Evolutionary conservation across 192 early-diverging fungal genomes (phyloP).

Genomic region (Coemansia aciculifera): DNA sequence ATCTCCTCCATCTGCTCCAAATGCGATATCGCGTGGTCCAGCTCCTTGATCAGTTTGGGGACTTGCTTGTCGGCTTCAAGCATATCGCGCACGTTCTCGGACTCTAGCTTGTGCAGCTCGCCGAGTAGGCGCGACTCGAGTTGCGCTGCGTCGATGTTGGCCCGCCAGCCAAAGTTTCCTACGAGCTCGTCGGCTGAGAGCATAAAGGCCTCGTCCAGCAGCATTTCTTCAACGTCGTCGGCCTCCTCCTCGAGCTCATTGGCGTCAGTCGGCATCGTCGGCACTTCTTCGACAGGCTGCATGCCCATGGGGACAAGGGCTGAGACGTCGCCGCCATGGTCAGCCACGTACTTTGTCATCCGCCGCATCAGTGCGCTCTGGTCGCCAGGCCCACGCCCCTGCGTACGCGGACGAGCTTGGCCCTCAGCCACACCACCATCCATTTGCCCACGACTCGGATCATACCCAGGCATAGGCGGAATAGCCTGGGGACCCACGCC

Average conservation of each 20-base stretch:
- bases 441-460: conserved; percentile 13
- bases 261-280: conserved; percentile 9
- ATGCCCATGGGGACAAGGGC: conserved; percentile 43
- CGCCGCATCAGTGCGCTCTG: conserved; percentile 48
- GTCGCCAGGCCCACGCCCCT: conserved; percentile 29
- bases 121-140: conserved; percentile 80
- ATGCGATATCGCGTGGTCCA: conserved; percentile 81
- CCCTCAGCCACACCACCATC: conserved; percentile 14
- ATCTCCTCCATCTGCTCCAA: conserved; percentile 86
- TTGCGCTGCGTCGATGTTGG: conserved; percentile 81
- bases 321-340: conserved; percentile 49
- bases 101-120: conserved; percentile 80
- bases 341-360: conserved; percentile 54
- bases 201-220: conserved; percentile 67
- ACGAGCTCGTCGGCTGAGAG: conserved; percentile 77
- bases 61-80: conserved; percentile 90
- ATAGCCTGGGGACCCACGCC: conserved; percentile 9
- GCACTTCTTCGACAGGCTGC: conserved; percentile 19
- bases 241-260: conserved; percentile 31
- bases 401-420: conserved; percentile 26
- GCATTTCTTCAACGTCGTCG: conserved; percentile 49
- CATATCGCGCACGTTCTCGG: conserved; percentile 91
- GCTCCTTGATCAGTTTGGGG: conserved; percentile 70
- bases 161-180: conserved; percentile 87
- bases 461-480: conserved; percentile 31